phyloP scores from a whole-genome alignment of 164 flowering plant genomes.

The Aristolochia contorta region DNA sequence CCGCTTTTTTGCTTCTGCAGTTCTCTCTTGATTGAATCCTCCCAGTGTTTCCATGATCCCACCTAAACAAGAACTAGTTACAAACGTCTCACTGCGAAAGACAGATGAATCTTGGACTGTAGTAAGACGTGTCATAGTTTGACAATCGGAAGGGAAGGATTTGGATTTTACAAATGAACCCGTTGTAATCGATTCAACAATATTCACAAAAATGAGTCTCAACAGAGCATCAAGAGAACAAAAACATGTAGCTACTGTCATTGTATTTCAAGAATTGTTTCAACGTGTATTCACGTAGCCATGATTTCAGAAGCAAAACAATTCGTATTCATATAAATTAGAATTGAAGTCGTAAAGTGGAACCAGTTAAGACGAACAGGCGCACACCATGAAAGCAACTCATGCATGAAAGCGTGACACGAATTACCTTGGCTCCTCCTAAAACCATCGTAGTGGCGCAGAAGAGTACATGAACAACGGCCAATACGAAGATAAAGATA shows the following conservation, averaged over 20 bases:
- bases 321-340: neutral
- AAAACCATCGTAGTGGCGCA: constrained; percentile 67
- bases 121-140: no score
- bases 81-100: neutral
- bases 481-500: constrained; percentile 85
- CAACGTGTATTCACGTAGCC: no score
- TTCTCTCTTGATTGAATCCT: constrained; percentile 44
- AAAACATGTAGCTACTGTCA: no score
- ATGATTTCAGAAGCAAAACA: no score
- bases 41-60: constrained; percentile 87
- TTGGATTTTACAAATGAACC: no score
- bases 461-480: constrained; percentile 69
- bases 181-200: no score
- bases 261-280: no score
- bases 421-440: constrained; percentile 61
- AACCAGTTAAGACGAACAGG: neutral
- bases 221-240: no score
- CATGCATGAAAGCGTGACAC: no score
- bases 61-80: constrained; percentile 29
- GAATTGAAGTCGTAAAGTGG: neutral
- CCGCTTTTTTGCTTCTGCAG: constrained; percentile 14
- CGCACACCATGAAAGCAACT: neutral
- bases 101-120: no score
- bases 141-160: no score
- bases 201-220: no score